Evolutionary conservation across 192 early-diverging fungal species (phyloP).

Genomic region (Coemansia erecta): DNA sequence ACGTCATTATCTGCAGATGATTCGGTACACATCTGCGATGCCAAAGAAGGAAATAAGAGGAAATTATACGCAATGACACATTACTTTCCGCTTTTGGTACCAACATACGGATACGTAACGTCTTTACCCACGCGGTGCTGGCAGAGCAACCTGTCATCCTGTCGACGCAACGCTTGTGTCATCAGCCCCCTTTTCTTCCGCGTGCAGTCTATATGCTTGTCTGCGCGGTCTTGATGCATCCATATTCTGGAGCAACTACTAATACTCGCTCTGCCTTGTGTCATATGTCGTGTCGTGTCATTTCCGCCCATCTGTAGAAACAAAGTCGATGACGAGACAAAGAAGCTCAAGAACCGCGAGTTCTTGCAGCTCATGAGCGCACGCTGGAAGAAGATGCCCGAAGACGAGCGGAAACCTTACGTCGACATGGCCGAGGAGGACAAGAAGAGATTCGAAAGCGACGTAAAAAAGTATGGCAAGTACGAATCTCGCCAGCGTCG

Average conservation of each 20-base stretch:
- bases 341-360: conserved; percentile 53
- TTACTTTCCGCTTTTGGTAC: background rate
- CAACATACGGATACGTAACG: too few species aligned
- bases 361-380: conserved; percentile 55
- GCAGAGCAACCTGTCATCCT: too few species aligned
- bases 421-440: conserved; percentile 43
- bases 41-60: too few species aligned
- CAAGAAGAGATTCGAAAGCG: conserved; percentile 48
- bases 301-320: conserved; percentile 13
- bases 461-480: conserved; percentile 48
- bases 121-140: too few species aligned
- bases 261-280: background rate
- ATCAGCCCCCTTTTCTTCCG: too few species aligned
- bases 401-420: conserved; percentile 43
- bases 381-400: conserved; percentile 48
- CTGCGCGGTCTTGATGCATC: too few species aligned
- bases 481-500: conserved; percentile 53
- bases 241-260: background rate
- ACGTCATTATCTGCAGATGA: too few species aligned
- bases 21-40: too few species aligned
- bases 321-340: conserved; percentile 42
- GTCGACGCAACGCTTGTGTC: too few species aligned
- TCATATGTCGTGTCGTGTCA: background rate
- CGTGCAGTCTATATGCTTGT: too few species aligned
- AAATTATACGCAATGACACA: background rate